Evolutionary conservation across 2,329 filamentous ascomycete genomes (phyloP).

Genomic region (Epichloe coenophiala): DNA sequence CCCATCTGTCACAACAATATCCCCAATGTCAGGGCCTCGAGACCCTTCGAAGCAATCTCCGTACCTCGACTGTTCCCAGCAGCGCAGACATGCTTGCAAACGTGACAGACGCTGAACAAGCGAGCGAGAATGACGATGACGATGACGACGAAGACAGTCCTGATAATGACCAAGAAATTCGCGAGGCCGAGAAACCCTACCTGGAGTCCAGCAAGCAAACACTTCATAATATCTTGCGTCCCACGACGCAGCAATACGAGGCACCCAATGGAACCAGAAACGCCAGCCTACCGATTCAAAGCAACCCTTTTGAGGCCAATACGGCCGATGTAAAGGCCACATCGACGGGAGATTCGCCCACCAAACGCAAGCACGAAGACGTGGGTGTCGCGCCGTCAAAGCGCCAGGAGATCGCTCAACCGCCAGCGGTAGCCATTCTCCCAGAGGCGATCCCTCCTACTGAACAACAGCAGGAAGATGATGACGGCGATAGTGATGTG

Average conservation of each 20-base stretch:
- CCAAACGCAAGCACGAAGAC: conserved; percentile 28
- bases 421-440: conserved; percentile 2
- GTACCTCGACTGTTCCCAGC: conserved; percentile 19
- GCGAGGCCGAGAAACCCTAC: not conserved
- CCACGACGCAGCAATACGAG: conserved; percentile 9
- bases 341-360: conserved; percentile 15
- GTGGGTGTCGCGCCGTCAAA: conserved; percentile 23
- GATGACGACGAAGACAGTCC: conserved; percentile 12
- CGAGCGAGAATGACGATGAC: conserved; percentile 24
- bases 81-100: conserved; percentile 15
- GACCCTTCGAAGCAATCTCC: conserved; percentile 49
- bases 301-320: conserved; percentile 23
- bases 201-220: not conserved
- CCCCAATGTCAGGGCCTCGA: conserved; percentile 54
- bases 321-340: not conserved
- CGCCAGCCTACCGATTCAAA: conserved; percentile 16
- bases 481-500: conserved; percentile 33
- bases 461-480: conserved; percentile 17
- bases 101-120: conserved; percentile 24
- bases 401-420: conserved; percentile 25
- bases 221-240: conserved; percentile 7
- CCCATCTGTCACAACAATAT: conserved; percentile 59
- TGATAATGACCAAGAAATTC: conserved; percentile 9
- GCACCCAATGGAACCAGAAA: conserved; percentile 11
- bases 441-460: conserved; percentile 10